Evolutionary conservation across 805 yeast species (phyloP).

Genomic region (Citeromyces matritensis): DNA sequence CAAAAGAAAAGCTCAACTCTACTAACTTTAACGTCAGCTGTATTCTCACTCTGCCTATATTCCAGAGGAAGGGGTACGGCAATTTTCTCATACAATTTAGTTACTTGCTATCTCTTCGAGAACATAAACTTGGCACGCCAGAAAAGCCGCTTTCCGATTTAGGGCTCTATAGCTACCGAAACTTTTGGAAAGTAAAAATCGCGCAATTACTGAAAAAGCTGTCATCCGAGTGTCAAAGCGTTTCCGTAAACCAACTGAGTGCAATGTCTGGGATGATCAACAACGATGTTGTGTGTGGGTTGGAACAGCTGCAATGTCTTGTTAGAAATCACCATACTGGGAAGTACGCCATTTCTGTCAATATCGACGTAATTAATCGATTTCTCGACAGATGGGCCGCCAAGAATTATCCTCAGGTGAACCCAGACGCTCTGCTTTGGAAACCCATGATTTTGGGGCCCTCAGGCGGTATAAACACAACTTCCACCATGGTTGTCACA

Average conservation of each 20-base stretch:
- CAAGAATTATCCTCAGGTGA: conserved; percentile 36
- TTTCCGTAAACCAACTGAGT: conserved; percentile 49
- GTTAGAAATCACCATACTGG: conserved; percentile 26
- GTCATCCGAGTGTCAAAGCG: neutral
- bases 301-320: conserved; percentile 63
- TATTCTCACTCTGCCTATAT: conserved; percentile 76
- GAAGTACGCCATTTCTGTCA: conserved; percentile 37
- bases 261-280: conserved; percentile 72
- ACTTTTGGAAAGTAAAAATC: conserved; percentile 67
- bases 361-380: conserved; percentile 23
- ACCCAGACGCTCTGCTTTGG: conserved; percentile 48
- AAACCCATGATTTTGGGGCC: conserved; percentile 76
- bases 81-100: conserved; percentile 80
- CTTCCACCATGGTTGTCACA: conserved; percentile 23
- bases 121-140: conserved; percentile 78
- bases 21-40: conserved; percentile 81
- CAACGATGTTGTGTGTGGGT: conserved; percentile 75
- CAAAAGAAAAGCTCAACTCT: conserved; percentile 69
- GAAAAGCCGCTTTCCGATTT: conserved; percentile 87
- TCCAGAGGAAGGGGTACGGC: conserved; percentile 85
- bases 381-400: conserved; percentile 33
- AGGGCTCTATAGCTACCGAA: conserved; percentile 74
- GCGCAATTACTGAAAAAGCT: conserved; percentile 20
- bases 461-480: conserved; percentile 69
- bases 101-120: conserved; percentile 61